Evolutionary conservation across 1,139 yeast genomes (phyloP).

Genomic region (Yamadazyma jaroonii): DNA sequence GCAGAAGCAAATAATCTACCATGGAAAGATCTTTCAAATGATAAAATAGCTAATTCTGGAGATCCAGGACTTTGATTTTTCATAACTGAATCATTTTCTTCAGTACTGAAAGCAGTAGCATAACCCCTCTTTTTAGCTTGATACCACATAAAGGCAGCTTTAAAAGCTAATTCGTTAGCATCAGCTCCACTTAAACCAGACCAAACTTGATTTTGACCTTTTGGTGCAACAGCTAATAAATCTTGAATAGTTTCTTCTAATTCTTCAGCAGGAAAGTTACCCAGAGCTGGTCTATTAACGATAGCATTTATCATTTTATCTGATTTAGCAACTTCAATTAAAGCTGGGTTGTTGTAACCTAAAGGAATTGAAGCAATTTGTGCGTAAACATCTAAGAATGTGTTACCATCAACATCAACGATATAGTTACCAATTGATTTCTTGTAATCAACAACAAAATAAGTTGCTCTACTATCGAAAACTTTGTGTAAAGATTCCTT

Average conservation of each 20-base stretch:
- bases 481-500: slow-evolving; percentile 50
- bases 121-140: slow-evolving; percentile 60
- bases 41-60: slow-evolving; percentile 69
- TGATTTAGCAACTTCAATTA: slow-evolving; percentile 58
- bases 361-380: slow-evolving; percentile 74
- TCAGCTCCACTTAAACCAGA: slow-evolving; percentile 80
- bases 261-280: slow-evolving; percentile 69
- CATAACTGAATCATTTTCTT: slow-evolving; percentile 64
- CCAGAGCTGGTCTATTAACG: slow-evolving; percentile 72
- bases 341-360: slow-evolving; percentile 74
- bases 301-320: slow-evolving; percentile 66
- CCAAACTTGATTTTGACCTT: slow-evolving; percentile 68
- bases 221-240: slow-evolving; percentile 64
- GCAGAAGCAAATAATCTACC: slow-evolving; percentile 81
- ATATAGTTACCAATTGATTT: slow-evolving; percentile 70
- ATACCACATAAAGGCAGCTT: slow-evolving; percentile 79
- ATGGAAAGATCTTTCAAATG: slow-evolving; percentile 76
- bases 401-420: slow-evolving; percentile 69
- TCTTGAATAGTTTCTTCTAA: slow-evolving; percentile 55
- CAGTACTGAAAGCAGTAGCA: slow-evolving; percentile 48
- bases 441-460: slow-evolving; percentile 63
- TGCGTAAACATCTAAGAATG: slow-evolving; percentile 61
- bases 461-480: slow-evolving; percentile 68
- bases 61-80: slow-evolving; percentile 68
- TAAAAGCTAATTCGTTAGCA: slow-evolving; percentile 81